Evolutionary conservation across 345 rosid genomes (phyloP), one percentile per base, ranked within the genome.

Genomic region (Populus tremula): DNA sequence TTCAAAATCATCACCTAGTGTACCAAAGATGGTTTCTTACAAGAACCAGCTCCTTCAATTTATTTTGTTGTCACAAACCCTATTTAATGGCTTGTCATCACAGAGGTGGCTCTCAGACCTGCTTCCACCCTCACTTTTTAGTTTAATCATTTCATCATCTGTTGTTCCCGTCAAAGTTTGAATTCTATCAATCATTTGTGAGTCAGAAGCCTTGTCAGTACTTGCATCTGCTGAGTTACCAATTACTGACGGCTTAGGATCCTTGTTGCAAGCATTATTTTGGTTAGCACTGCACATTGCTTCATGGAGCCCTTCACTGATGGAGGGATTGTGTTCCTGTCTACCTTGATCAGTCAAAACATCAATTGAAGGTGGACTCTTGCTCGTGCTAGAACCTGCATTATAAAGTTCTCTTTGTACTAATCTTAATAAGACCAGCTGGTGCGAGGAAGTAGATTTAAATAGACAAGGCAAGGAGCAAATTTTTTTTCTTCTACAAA

Each of bases 311-410:
- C 38, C 43, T 39, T n/a, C 59, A 6, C 21, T 53, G 69, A 13
- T 12, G 25, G 39, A 33, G 47, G 75, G 75, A 53, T 65, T 23
- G 11, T 59, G 38, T 41, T 53, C 75, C 6, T 29, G 31, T 16
- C 50, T 27, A 12, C n/a, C 33, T 49, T 59, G 71, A 36, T 81
- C 69, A 45, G 86, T 87, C 83, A 77, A 81, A 73, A 14, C 36
- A 25, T 71, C 71, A 21, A 31, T 33, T n/a, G 70, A 21, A 63
- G 75, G 47, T 33, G 53, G 45, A 23, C 21, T 12, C 17, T 8
- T 67, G 38, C 69, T 73, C 70, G 23, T 17, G 61, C 56, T 41
- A 49, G 75, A n/a, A 54, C 16, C 77, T 54, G 61, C 18, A 53
- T 7, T 31, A 77, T 35, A 92, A 38, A 38, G 14, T 38, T 67